Percentiles rank a stretch among this genome's conserved stretches.
Evolutionary conservation across 441 rosid genomes (phyloP).

Genomic region (Raphanus hybrid): DNA sequence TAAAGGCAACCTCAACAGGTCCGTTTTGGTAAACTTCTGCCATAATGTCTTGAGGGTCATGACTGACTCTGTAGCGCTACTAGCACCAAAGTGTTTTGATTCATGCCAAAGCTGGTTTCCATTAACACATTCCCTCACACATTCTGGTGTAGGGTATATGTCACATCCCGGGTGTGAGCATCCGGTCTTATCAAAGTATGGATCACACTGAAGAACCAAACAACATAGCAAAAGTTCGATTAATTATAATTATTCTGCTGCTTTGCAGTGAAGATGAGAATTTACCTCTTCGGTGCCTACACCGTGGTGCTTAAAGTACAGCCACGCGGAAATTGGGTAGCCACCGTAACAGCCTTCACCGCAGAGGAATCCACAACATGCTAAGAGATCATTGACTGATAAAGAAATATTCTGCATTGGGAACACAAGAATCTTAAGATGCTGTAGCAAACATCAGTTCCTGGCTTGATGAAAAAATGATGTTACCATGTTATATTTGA

Average conservation of each 20-base stretch:
- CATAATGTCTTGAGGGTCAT: constrained; percentile 75
- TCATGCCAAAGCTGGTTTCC: constrained; percentile 75
- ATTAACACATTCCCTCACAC: constrained; percentile 69
- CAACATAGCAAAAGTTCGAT: not conserved
- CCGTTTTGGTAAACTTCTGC: constrained; percentile 83
- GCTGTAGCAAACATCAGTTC: no score
- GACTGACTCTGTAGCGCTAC: constrained; percentile 68
- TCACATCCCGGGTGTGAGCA: constrained; percentile 98
- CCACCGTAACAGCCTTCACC: constrained; percentile 94
- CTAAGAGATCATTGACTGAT: constrained; percentile 89
- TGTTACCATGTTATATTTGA: constrained; percentile 81
- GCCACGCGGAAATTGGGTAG: constrained; percentile 79
- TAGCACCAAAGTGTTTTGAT: constrained; percentile 77
- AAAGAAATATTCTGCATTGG: constrained; percentile 70
- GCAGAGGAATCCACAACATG: constrained; percentile 94
- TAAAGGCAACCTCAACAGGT: constrained; percentile 89
- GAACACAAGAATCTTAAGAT: not conserved
- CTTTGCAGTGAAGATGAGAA: not conserved
- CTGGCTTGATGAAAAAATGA: not conserved
- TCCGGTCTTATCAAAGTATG: constrained; percentile 82
- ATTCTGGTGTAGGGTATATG: constrained; percentile 82
- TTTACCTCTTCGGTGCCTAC: constrained; percentile 92
- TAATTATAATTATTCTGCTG: no score
- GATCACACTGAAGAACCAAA: constrained; percentile 66
- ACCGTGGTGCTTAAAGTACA: constrained; percentile 71